Evolutionary conservation across 306 rosid genomes (phyloP).

Genomic region (Medicago lupulina): DNA sequence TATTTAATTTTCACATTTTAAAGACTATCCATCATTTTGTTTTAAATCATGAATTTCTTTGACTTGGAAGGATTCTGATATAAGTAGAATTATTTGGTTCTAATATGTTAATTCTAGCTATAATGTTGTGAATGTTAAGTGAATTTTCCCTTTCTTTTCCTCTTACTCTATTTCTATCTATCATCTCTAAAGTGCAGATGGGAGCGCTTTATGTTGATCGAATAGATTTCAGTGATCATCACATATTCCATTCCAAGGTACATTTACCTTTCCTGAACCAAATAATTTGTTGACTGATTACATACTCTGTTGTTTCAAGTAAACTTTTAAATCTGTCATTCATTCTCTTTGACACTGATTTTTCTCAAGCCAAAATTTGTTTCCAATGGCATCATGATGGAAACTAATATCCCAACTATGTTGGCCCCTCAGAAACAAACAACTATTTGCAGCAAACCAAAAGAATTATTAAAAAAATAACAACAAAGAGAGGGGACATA

Average conservation of each 20-base stretch:
- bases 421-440: no score
- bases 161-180: conserved; percentile 26
- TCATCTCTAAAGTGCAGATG: conserved; percentile 59
- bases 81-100: neutral
- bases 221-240: conserved; percentile 88
- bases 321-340: no score
- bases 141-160: conserved; percentile 19
- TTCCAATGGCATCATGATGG: no score
- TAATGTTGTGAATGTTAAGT: conserved; percentile 10
- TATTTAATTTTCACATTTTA: conserved; percentile 7
- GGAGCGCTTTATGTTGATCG: conserved; percentile 71
- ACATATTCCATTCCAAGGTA: conserved; percentile 67
- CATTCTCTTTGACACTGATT: neutral
- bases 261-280: conserved; percentile 29
- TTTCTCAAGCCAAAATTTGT: no score
- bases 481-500: no score
- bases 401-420: no score
- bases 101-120: neutral
- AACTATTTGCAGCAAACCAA: no score
- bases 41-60: neutral
- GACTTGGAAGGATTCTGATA: neutral
- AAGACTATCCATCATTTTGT: conserved; percentile 21
- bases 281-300: conserved; percentile 12
- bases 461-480: no score
- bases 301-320: neutral